Conservation (phyloP, 495 filamentous ascomycete genomes). For the Eremomyces bilateralis region DNA sequence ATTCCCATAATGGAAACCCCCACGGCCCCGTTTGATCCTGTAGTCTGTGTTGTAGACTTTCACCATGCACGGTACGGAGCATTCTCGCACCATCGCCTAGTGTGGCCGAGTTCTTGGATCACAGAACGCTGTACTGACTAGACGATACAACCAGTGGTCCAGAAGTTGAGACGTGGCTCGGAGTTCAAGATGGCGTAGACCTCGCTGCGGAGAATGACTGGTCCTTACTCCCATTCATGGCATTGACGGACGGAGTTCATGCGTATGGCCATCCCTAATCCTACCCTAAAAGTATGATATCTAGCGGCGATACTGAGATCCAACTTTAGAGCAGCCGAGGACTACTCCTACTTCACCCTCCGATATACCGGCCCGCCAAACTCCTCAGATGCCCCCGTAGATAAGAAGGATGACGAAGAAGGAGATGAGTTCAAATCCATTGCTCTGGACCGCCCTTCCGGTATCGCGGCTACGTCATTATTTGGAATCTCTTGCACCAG, state of each 20-base stretch:
- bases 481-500: conserved; percentile 93
- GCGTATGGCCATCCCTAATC: conserved; percentile 34
- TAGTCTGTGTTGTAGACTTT: conserved; percentile 88
- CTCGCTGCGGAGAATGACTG: conserved; percentile 78
- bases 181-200: conserved; percentile 51
- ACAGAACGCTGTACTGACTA: not conserved
- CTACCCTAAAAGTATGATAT: too few relatives aligned
- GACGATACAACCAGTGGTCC: conserved; percentile 41
- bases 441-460: too few relatives aligned
- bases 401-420: conserved; percentile 1
- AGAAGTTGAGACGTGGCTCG: conserved; percentile 84
- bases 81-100: not conserved
- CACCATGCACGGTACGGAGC: conserved; percentile 62
- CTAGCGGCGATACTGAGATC: too few relatives aligned
- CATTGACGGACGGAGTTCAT: conserved; percentile 89
- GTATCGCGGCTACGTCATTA: conserved; percentile 41
- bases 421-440: too few relatives aligned
- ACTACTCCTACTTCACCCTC: conserved; percentile 97
- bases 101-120: not conserved
- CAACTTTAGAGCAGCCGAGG: conserved; percentile 47
- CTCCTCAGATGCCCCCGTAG: too few relatives aligned
- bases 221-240: conserved; percentile 88
- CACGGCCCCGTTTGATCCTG: too few relatives aligned
- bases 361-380: conserved; percentile 37
- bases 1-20: too few relatives aligned